phyloP scores from a whole-genome alignment of 257 asterid species.

The Solanum raphanifolium region DNA sequence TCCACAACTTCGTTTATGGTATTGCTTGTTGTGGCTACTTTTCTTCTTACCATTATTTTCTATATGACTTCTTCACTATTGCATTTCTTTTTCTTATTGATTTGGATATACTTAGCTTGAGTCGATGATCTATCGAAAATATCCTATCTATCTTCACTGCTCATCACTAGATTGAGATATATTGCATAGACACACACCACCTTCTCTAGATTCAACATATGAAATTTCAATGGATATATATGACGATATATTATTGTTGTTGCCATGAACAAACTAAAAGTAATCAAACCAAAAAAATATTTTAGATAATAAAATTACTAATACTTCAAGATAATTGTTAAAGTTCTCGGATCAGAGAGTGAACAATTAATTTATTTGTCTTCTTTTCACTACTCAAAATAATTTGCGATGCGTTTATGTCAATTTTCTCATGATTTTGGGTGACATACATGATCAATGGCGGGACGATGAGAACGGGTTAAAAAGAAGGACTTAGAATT shows the following conservation, averaged over 20 bases:
- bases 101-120: not conserved
- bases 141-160: not conserved
- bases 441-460: not conserved
- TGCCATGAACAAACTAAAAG: not conserved
- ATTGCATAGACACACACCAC: not conserved
- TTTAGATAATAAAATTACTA: too few relatives aligned
- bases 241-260: not conserved
- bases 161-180: not conserved
- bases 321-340: not conserved
- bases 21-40: not conserved
- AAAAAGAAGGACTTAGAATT: not conserved
- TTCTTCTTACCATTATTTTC: not conserved
- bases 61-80: not conserved
- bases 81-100: not conserved
- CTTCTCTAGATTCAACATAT: not conserved
- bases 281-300: too few relatives aligned
- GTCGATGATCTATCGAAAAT: accelerated
- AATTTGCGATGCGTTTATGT: not conserved
- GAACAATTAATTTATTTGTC: too few relatives aligned
- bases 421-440: not conserved
- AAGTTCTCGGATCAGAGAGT: too few relatives aligned
- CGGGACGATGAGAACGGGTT: too few relatives aligned
- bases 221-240: not conserved
- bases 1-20: not conserved
- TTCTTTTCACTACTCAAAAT: not conserved